Base-by-base conservation (phyloP, 805 yeast species). In the Yamadazyma laniorum region DNA sequence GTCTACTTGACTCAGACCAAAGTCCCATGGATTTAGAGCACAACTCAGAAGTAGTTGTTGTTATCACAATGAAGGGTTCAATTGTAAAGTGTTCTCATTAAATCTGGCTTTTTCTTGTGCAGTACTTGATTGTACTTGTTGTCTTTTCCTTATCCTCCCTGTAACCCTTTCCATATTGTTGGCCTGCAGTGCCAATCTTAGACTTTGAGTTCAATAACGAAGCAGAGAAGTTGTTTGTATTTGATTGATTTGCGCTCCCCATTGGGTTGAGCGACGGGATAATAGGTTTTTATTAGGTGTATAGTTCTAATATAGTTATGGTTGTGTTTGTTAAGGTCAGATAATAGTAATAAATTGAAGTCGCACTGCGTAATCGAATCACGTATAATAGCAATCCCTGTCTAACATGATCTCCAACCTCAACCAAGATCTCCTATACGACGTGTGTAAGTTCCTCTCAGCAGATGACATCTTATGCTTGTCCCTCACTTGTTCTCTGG, bases 41-140 rank as follows among this genome's bases (percentile, higher is more conserved):
- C 63, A 65, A 65, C 66, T 66, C 72, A 57, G 72, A 61, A 67
- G 72, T 53, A 60, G 65, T 66, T 67, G 42, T 37, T 16, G 35
- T 17, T 21, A 21, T 9, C 23, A 21, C 9, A 21, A 7, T 7
- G 9, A 9, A 22, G 12, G 9, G 11, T 21, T 30, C 5, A 18
- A 17, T 11, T 17, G 13, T 8, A 30, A 21, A 30, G 34, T 13
- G 23, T 18, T 18, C 34, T 30, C 34, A 29, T n/a, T 9, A 21
- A 21, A 9, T 21, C 23, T 21, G 23, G 6, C 23, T 21, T 19
- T 18, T 27, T 12, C n/a, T n/a, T 32, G 36, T 37, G 36, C 36
- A 32, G 40, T 25, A 25, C 36, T 32, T 32, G 19, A 21, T 27
- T 37, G 41, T 19, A 19, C 33, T 37, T 32, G 26, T 21, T 3